These are phyloP conservation scores for Hypoxylon crocopeplum DNA, from an alignment of 495 filamentous ascomycete species.

Conservation along the genomic window DNA sequence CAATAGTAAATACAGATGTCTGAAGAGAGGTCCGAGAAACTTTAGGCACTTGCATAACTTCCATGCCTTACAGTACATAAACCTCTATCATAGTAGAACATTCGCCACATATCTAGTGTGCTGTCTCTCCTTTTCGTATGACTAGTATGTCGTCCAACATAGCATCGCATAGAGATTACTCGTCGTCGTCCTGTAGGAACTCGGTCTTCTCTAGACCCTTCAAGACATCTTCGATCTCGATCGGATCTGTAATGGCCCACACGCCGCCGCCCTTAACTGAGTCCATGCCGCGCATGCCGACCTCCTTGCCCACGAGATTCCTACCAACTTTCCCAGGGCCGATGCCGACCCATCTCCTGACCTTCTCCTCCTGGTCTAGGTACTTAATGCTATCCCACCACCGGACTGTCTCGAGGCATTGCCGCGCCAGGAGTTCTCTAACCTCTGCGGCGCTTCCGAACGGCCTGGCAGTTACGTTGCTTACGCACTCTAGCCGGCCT, in stretches of 20 bases:
- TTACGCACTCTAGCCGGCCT: slow-evolving; percentile 75
- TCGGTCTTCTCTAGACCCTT: slow-evolving; percentile 78
- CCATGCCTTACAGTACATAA: too few species aligned
- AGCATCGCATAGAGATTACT: background rate
- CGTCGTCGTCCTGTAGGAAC: slow-evolving; percentile 51
- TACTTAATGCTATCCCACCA: slow-evolving; percentile 96
- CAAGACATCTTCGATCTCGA: slow-evolving; percentile 79
- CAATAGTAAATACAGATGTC: too few species aligned
- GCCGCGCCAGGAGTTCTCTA: slow-evolving; percentile 74
- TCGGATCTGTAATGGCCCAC: slow-evolving; percentile 87
- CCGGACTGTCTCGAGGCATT: slow-evolving; percentile 84
- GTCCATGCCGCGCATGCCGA: slow-evolving; percentile 81
- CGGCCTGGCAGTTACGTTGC: slow-evolving; percentile 82
- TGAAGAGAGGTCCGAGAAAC: too few species aligned
- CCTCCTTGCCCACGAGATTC: slow-evolving; percentile 94
- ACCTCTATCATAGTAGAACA: too few species aligned
- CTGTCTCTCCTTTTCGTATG: too few species aligned
- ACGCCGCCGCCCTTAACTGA: slow-evolving; percentile 85
- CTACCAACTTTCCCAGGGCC: slow-evolving; percentile 94
- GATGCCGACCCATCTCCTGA: slow-evolving; percentile 89
- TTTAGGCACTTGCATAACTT: too few species aligned
- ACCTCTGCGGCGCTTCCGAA: slow-evolving; percentile 76
- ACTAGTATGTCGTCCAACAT: background rate
- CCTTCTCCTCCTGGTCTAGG: slow-evolving; percentile 83
- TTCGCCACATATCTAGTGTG: too few species aligned